Conservation (phyloP, 2,329 filamentous ascomycete genomes). For the Allantophomopsis lycopodina region DNA sequence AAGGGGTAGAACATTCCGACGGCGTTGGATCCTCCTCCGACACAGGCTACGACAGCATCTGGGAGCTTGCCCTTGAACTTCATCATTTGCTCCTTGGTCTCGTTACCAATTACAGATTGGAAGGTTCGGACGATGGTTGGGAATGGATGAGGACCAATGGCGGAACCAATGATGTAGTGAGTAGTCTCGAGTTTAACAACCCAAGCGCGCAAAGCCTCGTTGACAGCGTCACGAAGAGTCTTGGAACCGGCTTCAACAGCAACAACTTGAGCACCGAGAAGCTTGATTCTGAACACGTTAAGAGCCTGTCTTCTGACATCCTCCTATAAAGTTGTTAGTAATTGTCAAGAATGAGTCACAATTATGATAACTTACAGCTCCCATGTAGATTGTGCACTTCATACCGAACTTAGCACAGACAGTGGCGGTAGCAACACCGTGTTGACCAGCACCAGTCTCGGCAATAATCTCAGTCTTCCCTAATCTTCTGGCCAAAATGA, state of each 20-base stretch:
- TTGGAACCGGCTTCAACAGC: slow-evolving; percentile 83
- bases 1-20: slow-evolving; percentile 99
- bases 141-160: slow-evolving; percentile 95
- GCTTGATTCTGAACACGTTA: slow-evolving; percentile 97
- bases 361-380: slow-evolving; percentile 35
- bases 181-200: slow-evolving; percentile 85
- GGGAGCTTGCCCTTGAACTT: slow-evolving; percentile 77
- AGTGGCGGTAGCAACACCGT: slow-evolving; percentile 93
- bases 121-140: slow-evolving; percentile 95
- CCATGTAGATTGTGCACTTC: slow-evolving; percentile 98
- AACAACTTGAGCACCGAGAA: slow-evolving; percentile 84
- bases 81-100: slow-evolving; percentile 87
- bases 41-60: slow-evolving; percentile 91
- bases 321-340: slow-evolving; percentile 32
- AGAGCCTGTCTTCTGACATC: slow-evolving; percentile 91
- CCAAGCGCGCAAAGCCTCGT: slow-evolving; percentile 90
- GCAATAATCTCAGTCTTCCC: slow-evolving; percentile 97
- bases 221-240: slow-evolving; percentile 78
- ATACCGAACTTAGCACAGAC: slow-evolving; percentile 97
- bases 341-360: not conserved
- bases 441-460: slow-evolving; percentile 93
- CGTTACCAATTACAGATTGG: slow-evolving; percentile 89
- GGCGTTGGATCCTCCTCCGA: slow-evolving; percentile 90
- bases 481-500: slow-evolving; percentile 70
- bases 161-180: slow-evolving; percentile 96